Evolutionary conservation across 805 yeast species (phyloP).

Genomic region (Myxozyma kluyveri): DNA sequence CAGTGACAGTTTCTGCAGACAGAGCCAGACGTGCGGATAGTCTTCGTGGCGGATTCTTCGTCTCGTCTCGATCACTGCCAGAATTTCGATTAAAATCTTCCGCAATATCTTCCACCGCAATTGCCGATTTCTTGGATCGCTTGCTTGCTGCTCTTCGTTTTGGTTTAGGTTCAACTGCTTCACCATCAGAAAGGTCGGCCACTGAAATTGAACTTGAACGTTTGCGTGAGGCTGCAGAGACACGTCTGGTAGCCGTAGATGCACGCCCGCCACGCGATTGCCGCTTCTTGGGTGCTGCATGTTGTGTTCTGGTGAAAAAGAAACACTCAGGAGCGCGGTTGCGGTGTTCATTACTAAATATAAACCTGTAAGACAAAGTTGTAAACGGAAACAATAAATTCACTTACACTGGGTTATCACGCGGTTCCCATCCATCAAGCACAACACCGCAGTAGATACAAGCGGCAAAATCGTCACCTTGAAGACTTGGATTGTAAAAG

Average conservation of each 20-base stretch:
- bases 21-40: neutral
- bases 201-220: slow-evolving; percentile 17
- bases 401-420: slow-evolving; percentile 54
- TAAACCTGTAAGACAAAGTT: neutral
- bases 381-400: neutral
- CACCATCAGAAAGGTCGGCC: slow-evolving; percentile 8
- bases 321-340: slow-evolving; percentile 45
- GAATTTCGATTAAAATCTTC: neutral
- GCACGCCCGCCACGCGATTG: slow-evolving; percentile 15
- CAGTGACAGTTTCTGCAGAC: neutral
- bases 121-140: slow-evolving; percentile 9
- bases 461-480: slow-evolving; percentile 52
- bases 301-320: slow-evolving; percentile 36
- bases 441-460: slow-evolving; percentile 66
- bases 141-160: slow-evolving; percentile 13
- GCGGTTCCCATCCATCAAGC: slow-evolving; percentile 67
- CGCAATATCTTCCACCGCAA: neutral
- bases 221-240: slow-evolving; percentile 13
- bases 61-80: neutral
- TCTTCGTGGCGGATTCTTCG: neutral
- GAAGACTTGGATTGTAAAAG: slow-evolving; percentile 50
- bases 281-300: slow-evolving; percentile 7
- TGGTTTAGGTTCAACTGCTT: slow-evolving; percentile 11
- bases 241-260: slow-evolving; percentile 5
- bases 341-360: slow-evolving; percentile 48